Base-by-base conservation (phyloP, 306 rosid genomes). In the Castanea mollissima region DNA sequence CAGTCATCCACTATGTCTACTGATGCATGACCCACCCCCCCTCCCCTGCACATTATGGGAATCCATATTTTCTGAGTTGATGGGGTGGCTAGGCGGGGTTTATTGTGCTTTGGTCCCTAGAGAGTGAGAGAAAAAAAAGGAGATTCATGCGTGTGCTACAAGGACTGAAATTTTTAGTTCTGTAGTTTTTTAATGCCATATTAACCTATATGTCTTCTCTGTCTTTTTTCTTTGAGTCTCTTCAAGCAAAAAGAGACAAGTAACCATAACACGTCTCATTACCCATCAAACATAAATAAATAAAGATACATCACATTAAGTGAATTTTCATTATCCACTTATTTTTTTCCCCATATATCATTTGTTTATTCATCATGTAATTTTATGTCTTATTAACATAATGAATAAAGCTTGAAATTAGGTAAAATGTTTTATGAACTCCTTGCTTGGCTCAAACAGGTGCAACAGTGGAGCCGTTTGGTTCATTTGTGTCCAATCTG, bases 381-480 rank as follows among this genome's bases (percentile, higher is more conserved):
- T 44, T 52, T 56, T 31, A 13, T 73, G 60, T 69, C 70, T 78
- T 77, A 6, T 74, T 74, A 41, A n/a, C 41, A 44, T 62, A 41
- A 65, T 16, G 63, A 34, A 31, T 12, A 29, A 38, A 49, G 80
- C 31, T 74, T 65, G 65, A 21, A 60, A 70, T 80, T 54, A 32
- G 6, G 55, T 70, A 71, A 62, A 73, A 52, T 71, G 75, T 71
- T 55, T 38, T 68, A 72, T 65, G 54, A 74, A 78, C 80, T 78
- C 60, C 27, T 70, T 52, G 80, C 79, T 86, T 71, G 77, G 56
- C 75, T 79, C 75, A 78, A 88, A 71, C 91, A 95, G 99, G 99
- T 77, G 97, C 99, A 80, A 90, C 86, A 54, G 90, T 93, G 74
- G 98, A 93, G 82, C 96, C 98, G n/a, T 95, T 87, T 87, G 99